Conservation (phyloP, 2,329 filamentous ascomycete species). For the Fusarium proliferatum region DNA sequence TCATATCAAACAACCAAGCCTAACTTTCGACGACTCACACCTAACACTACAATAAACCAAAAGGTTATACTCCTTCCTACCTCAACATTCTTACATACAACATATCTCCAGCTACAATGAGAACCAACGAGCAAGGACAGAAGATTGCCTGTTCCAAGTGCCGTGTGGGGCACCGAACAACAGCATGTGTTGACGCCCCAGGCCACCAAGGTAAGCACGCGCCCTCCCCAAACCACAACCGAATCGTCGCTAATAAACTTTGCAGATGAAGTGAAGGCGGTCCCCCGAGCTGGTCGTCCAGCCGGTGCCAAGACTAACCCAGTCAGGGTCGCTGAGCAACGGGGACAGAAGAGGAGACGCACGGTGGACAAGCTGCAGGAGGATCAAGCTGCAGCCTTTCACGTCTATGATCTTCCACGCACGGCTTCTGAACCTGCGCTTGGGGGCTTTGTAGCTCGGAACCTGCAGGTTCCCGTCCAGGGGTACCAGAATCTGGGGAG, state of each 20-base stretch:
- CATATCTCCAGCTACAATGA: not conserved
- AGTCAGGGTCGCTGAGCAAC: no score
- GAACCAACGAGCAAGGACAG: not conserved
- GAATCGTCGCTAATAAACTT: not conserved
- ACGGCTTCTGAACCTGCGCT: not conserved
- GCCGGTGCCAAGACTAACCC: accelerated
- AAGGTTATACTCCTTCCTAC: not conserved
- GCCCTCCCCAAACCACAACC: accelerated
- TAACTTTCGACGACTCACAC: not conserved
- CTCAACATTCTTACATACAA: not conserved
- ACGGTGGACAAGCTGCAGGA: accelerated
- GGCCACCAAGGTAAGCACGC: not conserved
- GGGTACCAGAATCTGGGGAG: not conserved
- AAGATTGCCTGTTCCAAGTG: not conserved
- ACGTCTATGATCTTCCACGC: no score
- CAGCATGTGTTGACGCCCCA: not conserved
- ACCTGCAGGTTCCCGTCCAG: accelerated
- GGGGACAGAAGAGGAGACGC: not conserved
- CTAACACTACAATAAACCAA: accelerated
- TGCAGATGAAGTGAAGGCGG: not conserved
- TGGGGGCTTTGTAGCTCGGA: accelerated
- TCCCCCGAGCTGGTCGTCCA: not conserved
- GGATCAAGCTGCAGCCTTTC: not conserved
- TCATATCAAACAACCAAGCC: not conserved
- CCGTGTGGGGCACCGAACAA: not conserved